A percentile compares a stretch with the other conserved stretches of the same genome.
These are phyloP conservation scores for Esteya vermicola DNA, from an alignment of 2,329 filamentous ascomycete genomes.

Conservation along the genomic window DNA sequence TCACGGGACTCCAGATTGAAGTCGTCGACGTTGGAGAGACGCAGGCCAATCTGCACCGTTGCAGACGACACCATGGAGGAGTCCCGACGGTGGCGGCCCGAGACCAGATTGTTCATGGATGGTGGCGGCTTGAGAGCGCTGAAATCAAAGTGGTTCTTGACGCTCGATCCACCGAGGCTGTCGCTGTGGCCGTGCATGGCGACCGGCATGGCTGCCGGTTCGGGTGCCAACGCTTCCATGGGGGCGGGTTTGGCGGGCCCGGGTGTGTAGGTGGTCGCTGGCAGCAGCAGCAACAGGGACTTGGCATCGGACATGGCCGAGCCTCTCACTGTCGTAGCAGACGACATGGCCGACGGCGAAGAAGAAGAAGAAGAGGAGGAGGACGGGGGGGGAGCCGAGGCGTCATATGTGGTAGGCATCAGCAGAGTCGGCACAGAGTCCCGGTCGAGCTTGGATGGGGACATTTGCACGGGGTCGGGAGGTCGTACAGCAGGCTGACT, in stretches of 20 bases:
- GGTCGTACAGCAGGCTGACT: too few species aligned
- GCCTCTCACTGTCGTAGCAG: constrained; percentile 18
- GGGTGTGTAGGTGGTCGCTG: constrained; percentile 31
- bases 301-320: constrained; percentile 22
- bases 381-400: too few species aligned
- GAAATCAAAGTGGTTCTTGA: constrained; percentile 8
- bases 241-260: not conserved
- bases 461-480: too few species aligned
- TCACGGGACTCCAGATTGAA: constrained; percentile 31
- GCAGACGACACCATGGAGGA: constrained; percentile 51
- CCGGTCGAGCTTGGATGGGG: too few species aligned
- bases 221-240: not conserved
- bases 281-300: constrained; percentile 26
- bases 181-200: too few species aligned
- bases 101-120: constrained; percentile 24
- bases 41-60: constrained; percentile 57
- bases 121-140: constrained; percentile 28
- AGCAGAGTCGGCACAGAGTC: too few species aligned
- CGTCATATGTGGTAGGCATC: too few species aligned
- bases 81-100: constrained; percentile 35
- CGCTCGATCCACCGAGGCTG: too few species aligned
- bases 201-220: not conserved
- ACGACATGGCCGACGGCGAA: not conserved
- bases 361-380: too few species aligned
- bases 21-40: constrained; percentile 46